Conservation (phyloP, 176 grass and related monocot species). For the Carex pumila region DNA sequence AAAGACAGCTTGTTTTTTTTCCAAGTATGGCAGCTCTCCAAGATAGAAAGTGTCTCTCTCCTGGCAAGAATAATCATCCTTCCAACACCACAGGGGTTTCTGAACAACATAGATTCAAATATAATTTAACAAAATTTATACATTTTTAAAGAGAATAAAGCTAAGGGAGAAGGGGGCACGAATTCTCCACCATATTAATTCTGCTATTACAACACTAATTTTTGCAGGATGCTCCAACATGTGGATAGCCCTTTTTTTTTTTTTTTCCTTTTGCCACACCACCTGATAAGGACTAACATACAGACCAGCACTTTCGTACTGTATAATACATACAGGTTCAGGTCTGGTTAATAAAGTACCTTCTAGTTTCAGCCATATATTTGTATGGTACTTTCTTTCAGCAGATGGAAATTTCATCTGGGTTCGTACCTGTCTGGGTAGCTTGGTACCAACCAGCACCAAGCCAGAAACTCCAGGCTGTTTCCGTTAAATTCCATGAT, state of each 20-base stretch:
- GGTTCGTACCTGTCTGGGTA: not conserved
- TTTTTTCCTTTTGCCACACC: not conserved
- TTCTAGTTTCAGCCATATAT: not conserved
- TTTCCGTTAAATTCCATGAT: not conserved
- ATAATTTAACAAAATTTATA: constrained; percentile 15
- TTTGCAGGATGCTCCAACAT: not conserved
- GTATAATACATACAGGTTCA: not conserved
- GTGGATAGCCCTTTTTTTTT: not conserved
- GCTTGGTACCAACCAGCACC: not conserved
- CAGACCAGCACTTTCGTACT: not conserved
- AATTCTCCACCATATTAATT: not conserved
- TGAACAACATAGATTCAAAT: constrained; percentile 36
- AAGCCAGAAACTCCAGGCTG: not conserved
- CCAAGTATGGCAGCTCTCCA: constrained; percentile 79
- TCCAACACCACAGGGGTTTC: constrained; percentile 86
- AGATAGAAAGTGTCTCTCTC: constrained; percentile 85
- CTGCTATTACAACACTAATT: not conserved
- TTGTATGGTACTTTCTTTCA: not conserved
- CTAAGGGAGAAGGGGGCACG: not conserved
- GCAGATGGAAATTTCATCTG: not conserved
- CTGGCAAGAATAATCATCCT: constrained; percentile 52
- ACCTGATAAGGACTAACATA: not conserved
- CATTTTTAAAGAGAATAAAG: not conserved
- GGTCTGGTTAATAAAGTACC: not conserved
- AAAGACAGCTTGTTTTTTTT: constrained; percentile 46